A percentile compares a stretch with the other conserved stretches of the same genome.
phyloP scores from a whole-genome alignment of 345 rosid species.

The Turnera subulata region DNA sequence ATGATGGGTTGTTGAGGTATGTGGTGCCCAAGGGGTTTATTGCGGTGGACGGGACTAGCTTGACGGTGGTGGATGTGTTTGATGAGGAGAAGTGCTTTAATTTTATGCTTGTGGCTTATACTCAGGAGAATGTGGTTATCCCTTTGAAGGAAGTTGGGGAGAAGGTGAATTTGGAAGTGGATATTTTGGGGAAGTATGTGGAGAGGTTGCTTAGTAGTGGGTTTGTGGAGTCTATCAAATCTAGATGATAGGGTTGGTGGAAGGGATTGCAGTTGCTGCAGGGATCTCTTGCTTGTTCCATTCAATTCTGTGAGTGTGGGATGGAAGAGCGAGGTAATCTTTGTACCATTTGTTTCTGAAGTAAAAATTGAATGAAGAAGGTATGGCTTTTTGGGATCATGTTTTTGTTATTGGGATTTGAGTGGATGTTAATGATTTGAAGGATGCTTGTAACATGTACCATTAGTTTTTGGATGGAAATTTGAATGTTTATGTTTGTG shows the following conservation, averaged over 20 bases:
- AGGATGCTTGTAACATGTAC: not conserved
- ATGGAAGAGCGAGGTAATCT: not conserved
- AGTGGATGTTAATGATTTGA: not conserved
- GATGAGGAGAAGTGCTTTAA: slow-evolving; percentile 72
- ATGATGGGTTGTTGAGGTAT: slow-evolving; percentile 47
- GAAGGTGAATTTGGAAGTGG: slow-evolving; percentile 90
- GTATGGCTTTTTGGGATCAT: too few relatives aligned
- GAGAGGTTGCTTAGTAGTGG: slow-evolving; percentile 77
- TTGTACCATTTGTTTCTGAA: too few relatives aligned
- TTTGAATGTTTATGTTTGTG: too few relatives aligned
- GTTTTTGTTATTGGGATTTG: not conserved
- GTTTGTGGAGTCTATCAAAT: slow-evolving; percentile 42
- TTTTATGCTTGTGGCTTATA: slow-evolving; percentile 81
- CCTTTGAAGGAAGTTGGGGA: slow-evolving; percentile 69
- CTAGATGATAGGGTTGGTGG: slow-evolving; percentile 4
- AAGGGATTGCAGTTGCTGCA: slow-evolving; percentile 24
- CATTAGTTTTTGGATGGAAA: not conserved
- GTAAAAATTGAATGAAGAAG: not conserved
- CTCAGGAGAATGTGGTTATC: slow-evolving; percentile 74
- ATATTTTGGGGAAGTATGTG: slow-evolving; percentile 86
- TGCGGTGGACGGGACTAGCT: slow-evolving; percentile 86
- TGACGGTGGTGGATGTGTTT: slow-evolving; percentile 83
- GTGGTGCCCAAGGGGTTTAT: slow-evolving; percentile 84
- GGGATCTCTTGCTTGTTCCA: too few relatives aligned
- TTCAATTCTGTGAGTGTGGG: slow-evolving; percentile 2